Percentiles rank a stretch among this genome's conserved stretches.
phyloP scores from a whole-genome alignment of 2,329 filamentous ascomycete species.

The Nemania diffusa region DNA sequence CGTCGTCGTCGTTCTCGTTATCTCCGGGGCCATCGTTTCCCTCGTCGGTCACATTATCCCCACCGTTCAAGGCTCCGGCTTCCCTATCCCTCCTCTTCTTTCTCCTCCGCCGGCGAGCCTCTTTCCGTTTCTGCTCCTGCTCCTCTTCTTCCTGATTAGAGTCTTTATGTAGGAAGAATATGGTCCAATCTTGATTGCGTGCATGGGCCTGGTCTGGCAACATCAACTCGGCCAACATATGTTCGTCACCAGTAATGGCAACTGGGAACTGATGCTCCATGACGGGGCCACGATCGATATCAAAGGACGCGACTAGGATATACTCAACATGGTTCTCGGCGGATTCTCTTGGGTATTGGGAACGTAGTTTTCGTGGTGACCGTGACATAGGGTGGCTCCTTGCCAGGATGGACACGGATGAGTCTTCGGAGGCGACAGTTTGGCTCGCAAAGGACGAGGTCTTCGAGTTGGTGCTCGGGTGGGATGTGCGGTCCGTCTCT shows the following conservation, averaged over 20 bases:
- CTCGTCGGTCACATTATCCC: constrained; percentile 55
- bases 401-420: constrained; percentile 65
- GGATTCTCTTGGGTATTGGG: constrained; percentile 79
- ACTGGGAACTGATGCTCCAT: constrained; percentile 99
- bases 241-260: constrained; percentile 94
- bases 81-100: constrained; percentile 63
- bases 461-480: constrained; percentile 69
- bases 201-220: constrained; percentile 96
- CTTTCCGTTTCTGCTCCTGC: constrained; percentile 69
- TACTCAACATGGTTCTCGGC: constrained; percentile 97
- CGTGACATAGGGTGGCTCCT: constrained; percentile 62
- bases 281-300: constrained; percentile 93
- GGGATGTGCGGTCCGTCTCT: constrained; percentile 66
- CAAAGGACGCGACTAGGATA: constrained; percentile 95
- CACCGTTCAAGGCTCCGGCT: constrained; percentile 60
- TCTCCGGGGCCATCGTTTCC: constrained; percentile 59
- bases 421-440: constrained; percentile 68
- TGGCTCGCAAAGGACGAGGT: constrained; percentile 61
- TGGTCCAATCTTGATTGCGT: constrained; percentile 97
- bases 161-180: constrained; percentile 98
- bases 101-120: constrained; percentile 62
- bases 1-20: constrained; percentile 54
- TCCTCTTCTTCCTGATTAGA: constrained; percentile 85
- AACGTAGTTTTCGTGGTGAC: constrained; percentile 69
- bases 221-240: constrained; percentile 99